A percentile compares a stretch with the other conserved stretches of the same genome.
Evolutionary conservation across 768 basidiomycete genomes (phyloP).

Genomic region (Lentinula guzmanii): DNA sequence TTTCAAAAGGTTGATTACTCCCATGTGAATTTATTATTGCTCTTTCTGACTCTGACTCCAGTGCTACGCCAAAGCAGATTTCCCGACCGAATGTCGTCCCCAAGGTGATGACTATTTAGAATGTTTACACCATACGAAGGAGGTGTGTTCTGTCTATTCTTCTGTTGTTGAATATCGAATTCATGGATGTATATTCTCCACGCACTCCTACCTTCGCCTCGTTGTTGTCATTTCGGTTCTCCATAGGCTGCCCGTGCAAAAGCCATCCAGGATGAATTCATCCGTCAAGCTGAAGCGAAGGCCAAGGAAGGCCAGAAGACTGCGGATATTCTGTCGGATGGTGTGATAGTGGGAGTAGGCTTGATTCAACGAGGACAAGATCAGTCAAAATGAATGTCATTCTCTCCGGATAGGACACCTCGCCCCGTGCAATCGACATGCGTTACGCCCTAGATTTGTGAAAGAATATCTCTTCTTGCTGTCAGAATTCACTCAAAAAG

Average conservation of each 20-base stretch:
- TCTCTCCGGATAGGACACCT: background rate
- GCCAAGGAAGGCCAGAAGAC: conserved; percentile 66
- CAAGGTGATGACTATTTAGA: conserved; percentile 86
- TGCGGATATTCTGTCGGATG: conserved; percentile 66
- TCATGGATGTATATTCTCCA: background rate
- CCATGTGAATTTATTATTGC: background rate
- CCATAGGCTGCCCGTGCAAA: conserved; percentile 52
- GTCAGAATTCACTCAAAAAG: background rate
- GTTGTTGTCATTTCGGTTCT: conserved; percentile 12
- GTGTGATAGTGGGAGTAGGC: conserved; percentile 70
- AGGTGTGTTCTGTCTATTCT: conserved; percentile 44
- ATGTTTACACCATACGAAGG: conserved; percentile 84
- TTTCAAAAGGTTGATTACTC: conserved; percentile 53
- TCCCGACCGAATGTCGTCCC: conserved; percentile 62
- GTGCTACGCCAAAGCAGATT: conserved; percentile 84
- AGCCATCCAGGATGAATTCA: conserved; percentile 64
- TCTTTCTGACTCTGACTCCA: conserved; percentile 21
- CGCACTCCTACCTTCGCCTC: background rate
- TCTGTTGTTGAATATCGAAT: conserved; percentile 18
- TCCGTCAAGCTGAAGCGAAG: conserved; percentile 58
- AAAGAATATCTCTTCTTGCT: too few relatives aligned
- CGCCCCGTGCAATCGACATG: too few relatives aligned
- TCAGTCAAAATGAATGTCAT: conserved; percentile 5
- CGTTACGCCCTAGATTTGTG: too few relatives aligned
- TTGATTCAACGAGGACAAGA: conserved; percentile 51